Evolutionary conservation across 495 filamentous ascomycete species (phyloP), one percentile per base, ranked within the genome.

Genomic region (Penicillium alfredii): DNA sequence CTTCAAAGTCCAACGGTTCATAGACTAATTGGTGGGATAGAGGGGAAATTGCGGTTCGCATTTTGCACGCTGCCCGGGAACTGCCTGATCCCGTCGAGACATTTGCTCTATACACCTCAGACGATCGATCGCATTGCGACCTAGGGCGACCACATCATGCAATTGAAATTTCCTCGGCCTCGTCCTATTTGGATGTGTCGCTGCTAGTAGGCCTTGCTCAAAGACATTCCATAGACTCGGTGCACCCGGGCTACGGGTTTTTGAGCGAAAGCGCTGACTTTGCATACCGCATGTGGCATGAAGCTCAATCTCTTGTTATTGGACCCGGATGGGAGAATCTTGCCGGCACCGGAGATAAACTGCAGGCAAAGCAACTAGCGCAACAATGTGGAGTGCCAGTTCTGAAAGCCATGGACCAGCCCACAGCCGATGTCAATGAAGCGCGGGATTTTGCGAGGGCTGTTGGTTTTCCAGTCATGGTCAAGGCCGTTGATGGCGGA

Each of bases 231-330:
- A 72, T 78, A n/a, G 71, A 80, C 39, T 57, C 73, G 8, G 59
- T 80, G 4, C 76, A 80, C 47, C 76, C 77, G 0, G 77, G 77
- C 0, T 81, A 81, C 58, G 77, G 77, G 7, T 81, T 80, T 37
- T 59, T 81, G 3, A 76, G 73, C 16, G 77, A 81, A 47, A 76
- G 66, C 34, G 53, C 69, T 9, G 72, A 74, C 2, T 76, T 81
- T 39, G 60, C 73, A 0, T 41, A 41, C 10, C 61, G 66, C 12
- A 72, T 77, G 68, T 71, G 61, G 56, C 53, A 71, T 7, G 68
- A 74, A 44, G 67, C 62, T 9, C 58, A 65, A 1, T 50, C 65
- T 10, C 41, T 63, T 2, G 72, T 80, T 3, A 65, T 81, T 15
- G 77, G 77, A 8, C 76, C 76, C 9, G 71, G 73, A 1, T 55